Evolutionary conservation across 805 yeast genomes (phyloP).

Genomic region (Blastobotrys terrestris): DNA sequence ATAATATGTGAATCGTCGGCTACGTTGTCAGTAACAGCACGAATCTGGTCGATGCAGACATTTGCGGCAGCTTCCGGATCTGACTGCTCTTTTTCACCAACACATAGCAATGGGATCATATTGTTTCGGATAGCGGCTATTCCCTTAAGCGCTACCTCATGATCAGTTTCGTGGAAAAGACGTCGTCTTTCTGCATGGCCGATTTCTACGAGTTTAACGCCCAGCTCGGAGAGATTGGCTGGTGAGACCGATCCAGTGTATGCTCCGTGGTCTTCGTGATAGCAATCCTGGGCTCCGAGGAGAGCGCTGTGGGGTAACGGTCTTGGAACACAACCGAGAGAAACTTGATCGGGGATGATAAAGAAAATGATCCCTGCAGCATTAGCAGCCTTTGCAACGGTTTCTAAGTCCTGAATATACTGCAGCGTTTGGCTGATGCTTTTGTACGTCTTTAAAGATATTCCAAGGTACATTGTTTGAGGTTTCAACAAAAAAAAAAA

Average conservation of each 20-base stretch:
- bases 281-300: constrained; percentile 28
- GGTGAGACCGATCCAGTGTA: constrained; percentile 29
- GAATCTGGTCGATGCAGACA: constrained; percentile 17
- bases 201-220: constrained; percentile 23
- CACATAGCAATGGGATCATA: constrained; percentile 24
- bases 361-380: constrained; percentile 18
- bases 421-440: constrained; percentile 15
- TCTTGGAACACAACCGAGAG: constrained; percentile 7
- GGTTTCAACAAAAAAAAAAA: too few species aligned
- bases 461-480: constrained; percentile 17
- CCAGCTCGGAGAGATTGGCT: constrained; percentile 18
- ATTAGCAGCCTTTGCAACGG: constrained; percentile 10
- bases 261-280: constrained; percentile 24
- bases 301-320: constrained; percentile 6
- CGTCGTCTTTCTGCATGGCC: constrained; percentile 29
- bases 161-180: constrained; percentile 24
- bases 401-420: constrained; percentile 13
- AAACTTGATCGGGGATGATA: constrained; percentile 23
- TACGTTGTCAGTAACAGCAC: constrained; percentile 11
- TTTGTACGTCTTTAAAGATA: constrained; percentile 26
- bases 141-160: constrained; percentile 19
- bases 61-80: constrained; percentile 16
- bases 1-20: constrained; percentile 12
- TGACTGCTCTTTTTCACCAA: constrained; percentile 21
- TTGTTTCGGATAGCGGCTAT: constrained; percentile 19